Conservation (phyloP, 345 rosid genomes). For the Citrus inodora region DNA sequence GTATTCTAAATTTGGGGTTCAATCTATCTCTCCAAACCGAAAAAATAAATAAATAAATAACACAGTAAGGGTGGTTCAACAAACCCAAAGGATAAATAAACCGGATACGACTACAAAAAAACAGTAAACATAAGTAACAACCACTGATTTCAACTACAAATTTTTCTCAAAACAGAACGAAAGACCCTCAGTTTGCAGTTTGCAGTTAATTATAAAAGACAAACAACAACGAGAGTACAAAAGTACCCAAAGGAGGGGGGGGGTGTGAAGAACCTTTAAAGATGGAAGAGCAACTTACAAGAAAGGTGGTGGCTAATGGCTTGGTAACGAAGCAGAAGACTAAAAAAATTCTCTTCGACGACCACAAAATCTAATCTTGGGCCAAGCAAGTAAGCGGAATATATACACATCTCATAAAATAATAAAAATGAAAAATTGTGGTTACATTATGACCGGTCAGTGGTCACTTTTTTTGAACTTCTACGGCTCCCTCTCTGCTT, state of each 20-base stretch:
- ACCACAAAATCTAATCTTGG: background rate
- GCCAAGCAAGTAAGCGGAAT: background rate
- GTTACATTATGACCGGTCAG: slow-evolving; percentile 4
- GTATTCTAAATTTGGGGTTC: slow-evolving; percentile 10
- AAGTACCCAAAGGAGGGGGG: no score
- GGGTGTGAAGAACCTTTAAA: background rate
- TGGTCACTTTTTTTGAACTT: background rate
- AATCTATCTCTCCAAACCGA: slow-evolving; percentile 18
- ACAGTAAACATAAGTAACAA: background rate
- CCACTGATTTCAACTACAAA: background rate
- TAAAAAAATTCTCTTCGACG: slow-evolving; percentile 15
- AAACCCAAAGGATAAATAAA: background rate
- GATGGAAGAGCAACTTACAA: slow-evolving; percentile 4
- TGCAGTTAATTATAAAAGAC: background rate
- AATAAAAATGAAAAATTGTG: background rate
- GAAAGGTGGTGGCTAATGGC: slow-evolving; percentile 30
- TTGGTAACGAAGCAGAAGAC: slow-evolving; percentile 51
- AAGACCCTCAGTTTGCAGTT: background rate
- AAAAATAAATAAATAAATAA: background rate
- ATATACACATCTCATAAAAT: background rate
- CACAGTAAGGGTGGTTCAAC: background rate
- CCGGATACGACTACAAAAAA: background rate
- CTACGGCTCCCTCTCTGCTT: background rate
- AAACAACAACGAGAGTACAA: background rate
- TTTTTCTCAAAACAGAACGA: background rate